Percentiles rank a stretch among this genome's conserved stretches.
phyloP scores from a whole-genome alignment of 108 stramenopile species.

The Skeletonema menzelii region DNA sequence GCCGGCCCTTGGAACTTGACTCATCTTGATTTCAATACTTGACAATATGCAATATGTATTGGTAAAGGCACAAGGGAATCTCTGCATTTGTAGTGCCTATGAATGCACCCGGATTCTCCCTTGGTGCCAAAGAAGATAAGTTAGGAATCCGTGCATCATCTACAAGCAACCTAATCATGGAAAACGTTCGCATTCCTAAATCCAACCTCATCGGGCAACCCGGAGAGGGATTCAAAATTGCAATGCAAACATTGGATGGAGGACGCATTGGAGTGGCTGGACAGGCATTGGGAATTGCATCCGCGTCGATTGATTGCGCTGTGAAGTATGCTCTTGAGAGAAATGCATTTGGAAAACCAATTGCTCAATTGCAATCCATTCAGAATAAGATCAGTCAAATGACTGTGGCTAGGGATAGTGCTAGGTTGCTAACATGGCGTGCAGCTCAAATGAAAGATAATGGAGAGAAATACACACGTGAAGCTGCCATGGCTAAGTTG shows the following conservation, averaged over 20 bases:
- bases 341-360: constrained; percentile 94
- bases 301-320: constrained; percentile 93
- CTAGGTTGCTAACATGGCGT: constrained; percentile 94
- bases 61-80: constrained; percentile 90
- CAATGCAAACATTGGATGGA: constrained; percentile 95
- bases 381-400: constrained; percentile 92
- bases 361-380: constrained; percentile 91
- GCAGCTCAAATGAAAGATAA: constrained; percentile 92
- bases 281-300: constrained; percentile 93
- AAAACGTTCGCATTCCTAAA: constrained; percentile 88
- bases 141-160: constrained; percentile 95
- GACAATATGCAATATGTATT: not conserved
- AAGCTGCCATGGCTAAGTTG: constrained; percentile 98
- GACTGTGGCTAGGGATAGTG: constrained; percentile 85
- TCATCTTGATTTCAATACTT: not conserved
- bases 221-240: constrained; percentile 96
- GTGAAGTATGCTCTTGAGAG: constrained; percentile 93
- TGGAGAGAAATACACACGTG: constrained; percentile 80
- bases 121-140: constrained; percentile 98
- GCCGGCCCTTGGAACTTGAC: not conserved
- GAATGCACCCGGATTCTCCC: constrained; percentile 84
- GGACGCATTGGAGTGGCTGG: constrained; percentile 97
- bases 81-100: constrained; percentile 90
- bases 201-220: constrained; percentile 76
- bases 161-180: constrained; percentile 95